These are phyloP conservation scores for Austropuccinia psidii DNA, from an alignment of 1,284 basidiomycete species.

Conservation along the genomic window DNA sequence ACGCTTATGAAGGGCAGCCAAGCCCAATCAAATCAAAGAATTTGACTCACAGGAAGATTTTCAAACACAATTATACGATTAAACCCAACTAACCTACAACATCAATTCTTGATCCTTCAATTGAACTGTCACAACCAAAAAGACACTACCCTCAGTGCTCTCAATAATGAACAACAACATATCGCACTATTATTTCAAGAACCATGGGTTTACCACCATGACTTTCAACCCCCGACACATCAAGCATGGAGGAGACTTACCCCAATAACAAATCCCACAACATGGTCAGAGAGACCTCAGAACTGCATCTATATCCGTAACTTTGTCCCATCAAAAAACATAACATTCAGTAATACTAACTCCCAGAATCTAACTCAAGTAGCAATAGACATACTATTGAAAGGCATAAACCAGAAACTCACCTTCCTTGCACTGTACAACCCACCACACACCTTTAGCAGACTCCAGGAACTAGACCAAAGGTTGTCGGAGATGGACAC, in stretches of 20 bases:
- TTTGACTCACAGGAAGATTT: no score
- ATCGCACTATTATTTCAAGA: neutral
- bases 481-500: no score
- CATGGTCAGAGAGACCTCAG: neutral
- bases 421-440: neutral
- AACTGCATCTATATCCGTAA: conserved; percentile 8
- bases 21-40: no score
- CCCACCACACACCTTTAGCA: neutral
- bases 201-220: neutral
- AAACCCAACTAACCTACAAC: no score
- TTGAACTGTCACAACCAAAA: conserved; percentile 15
- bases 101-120: no score
- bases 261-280: neutral
- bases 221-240: neutral
- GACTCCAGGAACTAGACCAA: no score
- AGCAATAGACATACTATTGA: no score
- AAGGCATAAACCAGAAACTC: neutral
- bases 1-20: no score
- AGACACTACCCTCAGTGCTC: conserved; percentile 6
- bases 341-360: neutral
- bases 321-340: no score
- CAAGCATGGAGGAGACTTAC: neutral
- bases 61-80: no score
- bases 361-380: neutral
- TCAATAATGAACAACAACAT: neutral